These are phyloP conservation scores for Solanum chilense DNA, from an alignment of 257 asterid genomes.

Conservation along the genomic window DNA sequence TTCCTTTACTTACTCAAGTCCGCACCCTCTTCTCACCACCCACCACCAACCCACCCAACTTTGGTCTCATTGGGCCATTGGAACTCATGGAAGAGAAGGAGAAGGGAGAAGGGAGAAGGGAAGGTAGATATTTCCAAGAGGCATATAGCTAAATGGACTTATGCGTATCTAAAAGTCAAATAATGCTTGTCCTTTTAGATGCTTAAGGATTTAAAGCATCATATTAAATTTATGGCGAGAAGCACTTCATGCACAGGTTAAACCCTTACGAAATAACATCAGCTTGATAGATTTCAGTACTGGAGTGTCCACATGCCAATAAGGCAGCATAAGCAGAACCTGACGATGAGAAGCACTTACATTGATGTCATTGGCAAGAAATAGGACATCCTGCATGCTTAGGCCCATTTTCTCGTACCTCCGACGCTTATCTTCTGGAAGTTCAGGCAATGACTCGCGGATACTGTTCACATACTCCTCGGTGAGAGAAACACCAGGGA, in stretches of 20 bases:
- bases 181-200: background rate
- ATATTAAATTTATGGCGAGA: background rate
- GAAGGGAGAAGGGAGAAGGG: background rate
- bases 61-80: background rate
- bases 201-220: background rate
- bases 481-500: conserved; percentile 73
- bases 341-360: conserved; percentile 31
- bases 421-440: conserved; percentile 87
- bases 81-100: background rate
- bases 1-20: background rate
- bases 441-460: conserved; percentile 72
- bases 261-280: background rate
- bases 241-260: background rate
- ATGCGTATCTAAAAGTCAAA: background rate
- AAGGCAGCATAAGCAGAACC: background rate
- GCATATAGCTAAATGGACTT: background rate
- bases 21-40: background rate
- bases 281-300: background rate
- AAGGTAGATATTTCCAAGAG: background rate
- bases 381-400: conserved; percentile 95
- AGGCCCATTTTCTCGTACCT: conserved; percentile 78
- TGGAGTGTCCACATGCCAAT: background rate
- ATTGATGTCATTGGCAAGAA: conserved; percentile 64
- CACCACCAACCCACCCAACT: background rate
- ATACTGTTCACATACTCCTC: conserved; percentile 48